phyloP scores from a whole-genome alignment of 2,329 filamentous ascomycete species.

The Aspergillus sp. region DNA sequence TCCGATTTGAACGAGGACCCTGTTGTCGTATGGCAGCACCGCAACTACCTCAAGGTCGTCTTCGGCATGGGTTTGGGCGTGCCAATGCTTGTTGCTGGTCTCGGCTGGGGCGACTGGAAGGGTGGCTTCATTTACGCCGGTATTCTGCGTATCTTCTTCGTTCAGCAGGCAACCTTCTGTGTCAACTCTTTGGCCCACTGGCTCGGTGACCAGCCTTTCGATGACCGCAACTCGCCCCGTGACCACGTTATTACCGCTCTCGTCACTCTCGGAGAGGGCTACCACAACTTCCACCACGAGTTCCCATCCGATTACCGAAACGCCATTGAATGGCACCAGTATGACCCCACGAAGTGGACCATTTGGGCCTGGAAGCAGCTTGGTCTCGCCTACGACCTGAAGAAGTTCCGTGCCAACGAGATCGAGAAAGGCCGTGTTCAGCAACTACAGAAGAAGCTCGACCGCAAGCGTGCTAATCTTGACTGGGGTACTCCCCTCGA shows the following conservation, averaged over 20 bases:
- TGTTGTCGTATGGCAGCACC: slow-evolving; percentile 84
- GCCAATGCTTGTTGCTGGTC: slow-evolving; percentile 72
- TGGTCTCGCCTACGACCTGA: slow-evolving; percentile 80
- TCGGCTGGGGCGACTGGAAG: slow-evolving; percentile 77
- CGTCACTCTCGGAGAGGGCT: slow-evolving; percentile 82
- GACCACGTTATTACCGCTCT: slow-evolving; percentile 85
- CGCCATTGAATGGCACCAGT: slow-evolving; percentile 87
- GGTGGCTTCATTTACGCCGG: slow-evolving; percentile 84
- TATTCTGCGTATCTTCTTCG: slow-evolving; percentile 83
- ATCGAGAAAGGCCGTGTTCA: slow-evolving; percentile 90
- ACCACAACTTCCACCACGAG: slow-evolving; percentile 96
- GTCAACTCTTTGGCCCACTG: slow-evolving; percentile 90
- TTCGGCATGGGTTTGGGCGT: slow-evolving; percentile 74
- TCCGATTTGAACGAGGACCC: slow-evolving; percentile 83
- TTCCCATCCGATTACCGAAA: slow-evolving; percentile 93
- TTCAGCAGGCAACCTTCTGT: slow-evolving; percentile 90
- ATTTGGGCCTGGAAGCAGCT: slow-evolving; percentile 84
- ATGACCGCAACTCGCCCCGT: slow-evolving; percentile 87
- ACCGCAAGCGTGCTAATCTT: slow-evolving; percentile 77
- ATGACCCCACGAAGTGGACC: slow-evolving; percentile 87
- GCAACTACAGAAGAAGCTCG: slow-evolving; percentile 89
- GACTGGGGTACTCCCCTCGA: slow-evolving; percentile 87
- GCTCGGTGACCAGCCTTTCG: slow-evolving; percentile 89
- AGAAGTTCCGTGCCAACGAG: slow-evolving; percentile 88
- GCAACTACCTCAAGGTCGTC: slow-evolving; percentile 79